These are phyloP conservation scores for Leishmania tropica DNA, from an alignment of 208 protist species.

Conservation along the genomic window DNA sequence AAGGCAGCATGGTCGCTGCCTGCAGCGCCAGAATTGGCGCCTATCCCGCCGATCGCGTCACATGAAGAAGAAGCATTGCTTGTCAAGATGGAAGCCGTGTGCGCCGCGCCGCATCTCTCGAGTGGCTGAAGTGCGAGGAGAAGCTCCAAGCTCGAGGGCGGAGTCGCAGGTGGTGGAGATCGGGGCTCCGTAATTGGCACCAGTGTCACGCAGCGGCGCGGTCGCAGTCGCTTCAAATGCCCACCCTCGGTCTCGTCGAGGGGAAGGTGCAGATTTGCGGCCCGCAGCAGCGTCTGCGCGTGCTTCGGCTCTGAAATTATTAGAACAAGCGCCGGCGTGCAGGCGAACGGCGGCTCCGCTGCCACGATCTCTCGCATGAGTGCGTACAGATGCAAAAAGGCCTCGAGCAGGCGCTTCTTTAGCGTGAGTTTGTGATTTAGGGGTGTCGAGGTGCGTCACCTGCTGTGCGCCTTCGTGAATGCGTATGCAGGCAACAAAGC, in stretches of 20 bases:
- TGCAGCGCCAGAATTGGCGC: background rate
- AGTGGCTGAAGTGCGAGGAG: constrained; percentile 7
- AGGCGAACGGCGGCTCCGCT: constrained; percentile 45
- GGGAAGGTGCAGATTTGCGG: constrained; percentile 64
- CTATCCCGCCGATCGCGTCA: background rate
- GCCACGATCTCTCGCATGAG: constrained; percentile 60
- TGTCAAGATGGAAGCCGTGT: background rate
- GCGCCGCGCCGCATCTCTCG: background rate
- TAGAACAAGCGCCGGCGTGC: constrained; percentile 46
- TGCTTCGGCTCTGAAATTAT: constrained; percentile 39
- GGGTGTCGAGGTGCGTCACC: no score
- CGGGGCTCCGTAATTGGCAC: background rate
- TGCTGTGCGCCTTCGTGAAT: background rate
- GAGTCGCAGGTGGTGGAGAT: background rate
- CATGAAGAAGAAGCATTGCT: background rate
- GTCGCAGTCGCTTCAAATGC: constrained; percentile 84
- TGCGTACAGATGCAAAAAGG: background rate
- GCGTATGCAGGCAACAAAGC: background rate
- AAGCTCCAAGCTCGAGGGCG: constrained; percentile 3
- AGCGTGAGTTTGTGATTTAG: background rate
- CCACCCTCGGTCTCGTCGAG: constrained; percentile 25
- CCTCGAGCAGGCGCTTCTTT: background rate
- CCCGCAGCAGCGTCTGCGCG: constrained; percentile 49
- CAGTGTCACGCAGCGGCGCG: background rate
- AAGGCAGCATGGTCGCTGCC: background rate